Base-by-base conservation (phyloP, 768 basidiomycete species). In the Phlebiopsis flavidoalba region DNA sequence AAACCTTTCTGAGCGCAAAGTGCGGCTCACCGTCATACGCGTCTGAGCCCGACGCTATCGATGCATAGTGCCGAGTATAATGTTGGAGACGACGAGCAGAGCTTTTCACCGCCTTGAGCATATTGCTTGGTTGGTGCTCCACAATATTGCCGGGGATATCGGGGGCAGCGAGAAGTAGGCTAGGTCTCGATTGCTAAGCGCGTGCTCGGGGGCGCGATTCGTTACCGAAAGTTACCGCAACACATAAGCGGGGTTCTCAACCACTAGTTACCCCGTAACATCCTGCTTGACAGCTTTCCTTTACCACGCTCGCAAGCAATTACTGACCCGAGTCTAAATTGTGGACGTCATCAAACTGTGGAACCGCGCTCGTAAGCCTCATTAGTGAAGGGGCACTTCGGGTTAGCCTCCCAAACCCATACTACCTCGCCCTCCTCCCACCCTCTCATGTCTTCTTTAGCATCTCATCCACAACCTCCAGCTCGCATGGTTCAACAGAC, bases 401-500 rank as follows among this genome's bases (percentile, higher is more conserved):
- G 40, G 40, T 43, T 17, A 43, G 40, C 40, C 40, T 43, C 40
- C 17, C 26, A 31, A 31, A 31, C 26, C 2, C 40, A 43, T 17
- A n/a, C n/a, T n/a, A n/a, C 17, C 10, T 43, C 11, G 17, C 48
- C 47, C n/a, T 19, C 54, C 40, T 36, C 54, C 35, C 43, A 37
- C 6, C 54, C 54, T 15, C 54, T 50, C 54, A 55, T 55, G 54
- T 37, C 54, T n/a, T 55, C 26, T 55, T 21, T 55, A 24, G 45
- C 54, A 26, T 12, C 1, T 21, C 17, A n/a, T n/a, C 12, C 21
- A 55, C 37, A 45, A 49, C 15, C 22, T 35, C 36, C 12, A 19
- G n/a, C 40, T 55, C 59, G 52, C 21, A 90, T 90, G 88, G 85
- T 88, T 53, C 88, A n/a, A 89, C 70, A 80, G 87, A 24, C 76